Base-by-base conservation (phyloP, 2,329 filamentous ascomycete species). In the Colletotrichum magnum region DNA sequence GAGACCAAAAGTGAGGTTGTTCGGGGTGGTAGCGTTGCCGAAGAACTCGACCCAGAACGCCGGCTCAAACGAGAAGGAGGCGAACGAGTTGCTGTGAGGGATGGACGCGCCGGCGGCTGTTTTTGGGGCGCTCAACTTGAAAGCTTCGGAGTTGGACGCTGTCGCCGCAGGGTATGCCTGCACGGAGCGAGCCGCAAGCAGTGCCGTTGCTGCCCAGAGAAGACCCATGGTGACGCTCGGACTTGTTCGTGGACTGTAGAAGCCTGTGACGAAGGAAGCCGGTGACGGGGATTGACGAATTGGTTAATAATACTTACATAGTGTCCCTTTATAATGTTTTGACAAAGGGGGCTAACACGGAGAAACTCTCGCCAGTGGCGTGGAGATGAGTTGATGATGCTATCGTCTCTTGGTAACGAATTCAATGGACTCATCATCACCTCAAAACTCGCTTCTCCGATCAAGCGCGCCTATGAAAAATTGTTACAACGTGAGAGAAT, bases 41-140 rank as follows among this genome's bases (percentile, higher is more conserved):
- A 64, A 72, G 63, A 73, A 73, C 39, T 73, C 72, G 21, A 70
- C 59, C 71, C 71, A 73, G 48, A 73, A 73, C 16, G 72, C 71
- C 13, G 72, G 64, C 48, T 73, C 72, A 3, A 73, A 69, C 0
- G 72, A 73, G 43, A 72, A 71, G 1, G 72, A 73, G 1, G 72
- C 70, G 12, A 73, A 73, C 0, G 61, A 72, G 18, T 67, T 67
- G 12, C 24, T 41, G 28, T 72, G 72, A 16, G 64, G 50, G 18
- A 73, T 73, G 1, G 72, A 73, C 7, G 71, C 70, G 6, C 64
- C 64, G 5, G 43, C 32, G 0, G 64, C 51, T 2, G 32, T 68
- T 6, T 1, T 32, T 2, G 64, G 64, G 2, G 58, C 59, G 10
- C 10, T 51, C 36, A 68, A 5, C 4, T 2, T 43, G 4, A 36